Evolutionary conservation across 1,284 basidiomycete species (phyloP).

Genomic region (Entoloma clypeatum): DNA sequence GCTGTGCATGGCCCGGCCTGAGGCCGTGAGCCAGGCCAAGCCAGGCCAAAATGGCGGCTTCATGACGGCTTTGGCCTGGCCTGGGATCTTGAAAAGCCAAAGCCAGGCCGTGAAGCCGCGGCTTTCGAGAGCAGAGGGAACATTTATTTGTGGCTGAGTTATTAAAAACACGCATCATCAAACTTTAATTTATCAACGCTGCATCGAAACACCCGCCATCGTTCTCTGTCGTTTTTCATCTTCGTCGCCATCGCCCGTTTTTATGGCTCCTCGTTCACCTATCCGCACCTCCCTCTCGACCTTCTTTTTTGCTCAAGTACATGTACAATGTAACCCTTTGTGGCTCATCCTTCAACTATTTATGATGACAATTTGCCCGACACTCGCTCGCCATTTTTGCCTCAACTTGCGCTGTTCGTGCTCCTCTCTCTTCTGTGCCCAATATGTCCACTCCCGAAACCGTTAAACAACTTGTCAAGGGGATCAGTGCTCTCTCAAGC

Average conservation of each 20-base stretch:
- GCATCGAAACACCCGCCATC: background rate
- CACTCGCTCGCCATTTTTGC: too few species aligned
- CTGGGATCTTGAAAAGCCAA: slow-evolving; percentile 3
- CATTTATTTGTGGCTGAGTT: slow-evolving; percentile 1
- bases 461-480: slow-evolving; percentile 4
- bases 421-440: background rate
- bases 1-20: slow-evolving; percentile 3
- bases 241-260: too few species aligned
- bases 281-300: too few species aligned
- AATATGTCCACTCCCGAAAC: background rate
- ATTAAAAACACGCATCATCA: slow-evolving; percentile 1
- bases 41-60: slow-evolving; percentile 2
- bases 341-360: background rate
- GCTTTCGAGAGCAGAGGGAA: slow-evolving; percentile 2
- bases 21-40: slow-evolving; percentile 3
- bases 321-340: too few species aligned
- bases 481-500: slow-evolving; percentile 5
- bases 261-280: too few species aligned
- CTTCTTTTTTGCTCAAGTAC: too few species aligned
- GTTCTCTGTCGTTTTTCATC: too few species aligned
- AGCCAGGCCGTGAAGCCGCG: slow-evolving; percentile 3
- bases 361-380: background rate
- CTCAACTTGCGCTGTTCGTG: too few species aligned
- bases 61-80: slow-evolving; percentile 4
- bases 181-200: slow-evolving; percentile 4